A percentile compares a stretch with the other conserved stretches of the same genome.
Evolutionary conservation across 2,329 filamentous ascomycete species (phyloP).

Genomic region (Huntiella decipiens): DNA sequence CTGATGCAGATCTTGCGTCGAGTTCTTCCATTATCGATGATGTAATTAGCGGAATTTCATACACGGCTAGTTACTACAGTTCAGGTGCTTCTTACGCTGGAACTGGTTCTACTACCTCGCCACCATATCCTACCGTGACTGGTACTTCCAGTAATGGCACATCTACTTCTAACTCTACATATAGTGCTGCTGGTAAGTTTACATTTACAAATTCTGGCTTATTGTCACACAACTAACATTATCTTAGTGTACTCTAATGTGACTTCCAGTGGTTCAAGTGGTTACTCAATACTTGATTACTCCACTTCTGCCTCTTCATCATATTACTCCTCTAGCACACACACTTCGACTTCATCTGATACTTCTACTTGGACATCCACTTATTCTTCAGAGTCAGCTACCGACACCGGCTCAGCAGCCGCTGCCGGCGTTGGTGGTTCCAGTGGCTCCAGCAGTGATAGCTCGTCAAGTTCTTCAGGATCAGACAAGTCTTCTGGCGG

Average conservation of each 20-base stretch:
- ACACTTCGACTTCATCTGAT: not conserved
- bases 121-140: constrained; percentile 5
- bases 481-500: constrained; percentile 9
- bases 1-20: not conserved
- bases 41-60: constrained; percentile 3
- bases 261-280: not conserved
- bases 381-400: not conserved
- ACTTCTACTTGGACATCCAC: constrained; percentile 1
- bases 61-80: constrained; percentile 1
- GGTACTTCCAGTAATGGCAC: not conserved
- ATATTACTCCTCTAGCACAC: not conserved
- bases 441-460: not conserved
- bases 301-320: constrained; percentile 1
- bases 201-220: not conserved
- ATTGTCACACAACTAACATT: not conserved
- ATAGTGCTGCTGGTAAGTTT: constrained; percentile 7
- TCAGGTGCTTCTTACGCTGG: not conserved
- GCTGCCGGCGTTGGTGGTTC: constrained; percentile 12
- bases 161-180: constrained; percentile 2
- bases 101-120: not conserved
- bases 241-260: not conserved
- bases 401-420: constrained; percentile 11
- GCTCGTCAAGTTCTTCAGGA: constrained; percentile 6
- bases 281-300: constrained; percentile 3
- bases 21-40: not conserved